These are phyloP conservation scores for Pisolithus marmoratus DNA, from an alignment of 768 basidiomycete species.

Conservation along the genomic window DNA sequence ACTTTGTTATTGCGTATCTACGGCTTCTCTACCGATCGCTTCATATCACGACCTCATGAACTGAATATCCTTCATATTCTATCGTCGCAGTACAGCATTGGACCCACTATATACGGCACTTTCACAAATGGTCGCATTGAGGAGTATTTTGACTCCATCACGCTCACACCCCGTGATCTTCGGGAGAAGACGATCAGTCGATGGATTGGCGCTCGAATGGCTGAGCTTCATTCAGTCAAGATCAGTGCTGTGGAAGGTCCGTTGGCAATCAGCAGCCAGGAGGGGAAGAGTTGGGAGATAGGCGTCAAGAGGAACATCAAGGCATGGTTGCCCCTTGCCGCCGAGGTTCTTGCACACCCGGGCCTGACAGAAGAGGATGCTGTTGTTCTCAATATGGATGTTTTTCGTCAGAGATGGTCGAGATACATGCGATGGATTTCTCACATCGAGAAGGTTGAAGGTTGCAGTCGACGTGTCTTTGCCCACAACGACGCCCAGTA, in stretches of 20 bases:
- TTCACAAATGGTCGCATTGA: constrained; percentile 95
- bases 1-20: constrained; percentile 90
- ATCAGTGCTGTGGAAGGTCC: constrained; percentile 57
- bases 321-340: constrained; percentile 67
- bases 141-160: constrained; percentile 88
- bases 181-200: neutral
- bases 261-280: constrained; percentile 30
- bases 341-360: constrained; percentile 66
- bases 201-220: constrained; percentile 89
- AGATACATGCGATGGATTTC: constrained; percentile 68
- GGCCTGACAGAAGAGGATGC: constrained; percentile 40
- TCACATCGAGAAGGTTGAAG: constrained; percentile 49
- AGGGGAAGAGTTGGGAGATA: constrained; percentile 49
- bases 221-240: constrained; percentile 92
- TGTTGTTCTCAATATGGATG: constrained; percentile 55
- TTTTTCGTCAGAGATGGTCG: constrained; percentile 59
- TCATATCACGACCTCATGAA: constrained; percentile 86
- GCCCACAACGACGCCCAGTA: constrained; percentile 96
- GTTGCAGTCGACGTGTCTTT: constrained; percentile 65
- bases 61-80: constrained; percentile 85
- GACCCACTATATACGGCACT: constrained; percentile 89
- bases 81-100: constrained; percentile 82
- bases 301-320: constrained; percentile 62
- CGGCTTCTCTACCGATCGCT: constrained; percentile 75
- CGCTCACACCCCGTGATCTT: constrained; percentile 51